Percentiles rank a stretch among this genome's conserved stretches.
Conservation (phyloP, 306 rosid species). For the Inga leiocalycina region DNA sequence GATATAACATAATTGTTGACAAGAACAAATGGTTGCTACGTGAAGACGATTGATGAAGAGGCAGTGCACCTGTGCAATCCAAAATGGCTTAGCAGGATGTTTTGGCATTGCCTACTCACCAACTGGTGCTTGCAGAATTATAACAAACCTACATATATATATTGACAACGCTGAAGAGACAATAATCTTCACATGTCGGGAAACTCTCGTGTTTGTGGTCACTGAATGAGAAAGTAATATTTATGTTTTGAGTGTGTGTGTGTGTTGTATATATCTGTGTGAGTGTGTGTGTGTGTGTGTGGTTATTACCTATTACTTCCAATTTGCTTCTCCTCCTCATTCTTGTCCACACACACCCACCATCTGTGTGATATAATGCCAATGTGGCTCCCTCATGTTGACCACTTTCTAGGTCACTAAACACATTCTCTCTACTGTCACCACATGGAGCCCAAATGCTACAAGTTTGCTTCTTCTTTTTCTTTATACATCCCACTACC, state of each 20-base stretch:
- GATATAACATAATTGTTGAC: background rate
- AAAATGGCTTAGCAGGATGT: slow-evolving; percentile 38
- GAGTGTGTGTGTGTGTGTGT: background rate
- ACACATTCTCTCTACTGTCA: slow-evolving; percentile 31
- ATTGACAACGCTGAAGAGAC: slow-evolving; percentile 33
- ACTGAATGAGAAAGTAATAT: slow-evolving; percentile 33
- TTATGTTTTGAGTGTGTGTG: background rate
- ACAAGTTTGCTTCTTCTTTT: background rate
- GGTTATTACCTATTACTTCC: background rate
- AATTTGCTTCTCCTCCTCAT: slow-evolving; percentile 20
- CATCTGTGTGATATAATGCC: background rate
- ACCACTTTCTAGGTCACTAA: slow-evolving; percentile 30
- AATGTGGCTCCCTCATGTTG: slow-evolving; percentile 31
- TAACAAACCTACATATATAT: slow-evolving; percentile 20
- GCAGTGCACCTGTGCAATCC: slow-evolving; percentile 45
- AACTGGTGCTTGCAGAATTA: slow-evolving; percentile 41
- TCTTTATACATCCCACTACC: background rate
- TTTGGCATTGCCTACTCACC: slow-evolving; percentile 57
- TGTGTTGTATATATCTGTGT: background rate
- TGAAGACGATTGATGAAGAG: background rate
- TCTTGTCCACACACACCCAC: slow-evolving; percentile 29
- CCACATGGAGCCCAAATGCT: slow-evolving; percentile 54
- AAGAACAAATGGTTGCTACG: background rate
- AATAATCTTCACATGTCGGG: slow-evolving; percentile 43
- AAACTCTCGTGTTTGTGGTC: slow-evolving; percentile 34